Conservation (phyloP, 495 filamentous ascomycete species). For the Monascus purpureus region DNA sequence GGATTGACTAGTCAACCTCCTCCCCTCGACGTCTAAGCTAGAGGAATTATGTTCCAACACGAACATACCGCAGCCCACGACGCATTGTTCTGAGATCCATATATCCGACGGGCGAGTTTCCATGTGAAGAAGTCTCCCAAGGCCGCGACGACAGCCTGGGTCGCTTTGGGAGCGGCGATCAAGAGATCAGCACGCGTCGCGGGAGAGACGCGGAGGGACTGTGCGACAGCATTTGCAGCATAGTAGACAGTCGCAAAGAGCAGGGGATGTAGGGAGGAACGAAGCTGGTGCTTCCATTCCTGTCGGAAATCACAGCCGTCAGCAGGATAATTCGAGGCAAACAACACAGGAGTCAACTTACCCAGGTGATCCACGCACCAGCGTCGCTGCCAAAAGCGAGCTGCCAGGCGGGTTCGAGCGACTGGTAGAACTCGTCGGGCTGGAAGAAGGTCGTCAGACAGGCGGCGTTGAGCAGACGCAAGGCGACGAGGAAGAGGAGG, state of each 20-base stretch:
- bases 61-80: constrained; percentile 55
- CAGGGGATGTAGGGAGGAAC: constrained; percentile 82
- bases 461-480: constrained; percentile 79
- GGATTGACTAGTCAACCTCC: constrained; percentile 3
- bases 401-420: constrained; percentile 89
- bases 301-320: no score
- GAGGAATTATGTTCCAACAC: no score
- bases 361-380: constrained; percentile 95
- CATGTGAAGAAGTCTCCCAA: constrained; percentile 80
- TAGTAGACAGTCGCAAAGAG: constrained; percentile 72
- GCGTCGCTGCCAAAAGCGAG: constrained; percentile 64
- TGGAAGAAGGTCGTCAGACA: constrained; percentile 90
- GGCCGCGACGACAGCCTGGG: constrained; percentile 68
- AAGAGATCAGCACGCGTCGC: constrained; percentile 46
- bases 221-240: constrained; percentile 37
- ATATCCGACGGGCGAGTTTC: constrained; percentile 61
- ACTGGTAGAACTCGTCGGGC: constrained; percentile 97
- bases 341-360: constrained; percentile 37
- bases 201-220: constrained; percentile 31
- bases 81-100: constrained; percentile 47
- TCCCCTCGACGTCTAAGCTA: no score
- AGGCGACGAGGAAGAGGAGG: constrained; percentile 50
- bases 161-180: constrained; percentile 53
- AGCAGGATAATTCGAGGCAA: no score
- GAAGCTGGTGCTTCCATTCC: constrained; percentile 89